These are phyloP conservation scores for Colletotrichum sp. DNA, from an alignment of 2,329 filamentous ascomycete species.

Conservation along the genomic window DNA sequence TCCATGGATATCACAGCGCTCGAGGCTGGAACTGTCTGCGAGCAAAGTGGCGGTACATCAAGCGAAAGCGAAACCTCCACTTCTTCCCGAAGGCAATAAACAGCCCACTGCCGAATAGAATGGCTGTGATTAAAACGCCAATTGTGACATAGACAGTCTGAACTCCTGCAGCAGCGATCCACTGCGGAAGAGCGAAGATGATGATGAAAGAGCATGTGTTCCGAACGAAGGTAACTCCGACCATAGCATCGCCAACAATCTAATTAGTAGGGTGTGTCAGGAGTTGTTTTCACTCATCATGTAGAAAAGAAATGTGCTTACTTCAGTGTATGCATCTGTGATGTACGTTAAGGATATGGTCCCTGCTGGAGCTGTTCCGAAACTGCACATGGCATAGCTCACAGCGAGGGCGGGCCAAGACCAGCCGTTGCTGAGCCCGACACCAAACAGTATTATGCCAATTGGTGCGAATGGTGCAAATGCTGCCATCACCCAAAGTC, in stretches of 20 bases:
- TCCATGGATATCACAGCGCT: neutral
- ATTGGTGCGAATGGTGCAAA: constrained; percentile 34
- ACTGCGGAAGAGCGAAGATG: constrained; percentile 49
- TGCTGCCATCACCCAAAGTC: constrained; percentile 40
- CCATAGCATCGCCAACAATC: constrained; percentile 51
- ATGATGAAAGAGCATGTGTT: constrained; percentile 47
- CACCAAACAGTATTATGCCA: constrained; percentile 13
- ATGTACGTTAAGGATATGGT: constrained; percentile 41
- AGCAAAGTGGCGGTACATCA: neutral
- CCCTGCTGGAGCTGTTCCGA: constrained; percentile 35
- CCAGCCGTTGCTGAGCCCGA: neutral
- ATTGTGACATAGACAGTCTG: neutral
- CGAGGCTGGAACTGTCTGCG: neutral
- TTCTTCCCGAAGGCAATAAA: neutral
- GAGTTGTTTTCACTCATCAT: neutral
- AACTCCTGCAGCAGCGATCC: constrained; percentile 18
- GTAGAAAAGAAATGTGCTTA: constrained; percentile 6
- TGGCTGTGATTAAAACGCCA: constrained; percentile 22
- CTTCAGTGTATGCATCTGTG: constrained; percentile 38
- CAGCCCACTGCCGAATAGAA: constrained; percentile 20
- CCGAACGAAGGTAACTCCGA: constrained; percentile 46
- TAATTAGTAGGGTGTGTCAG: constrained; percentile 22
- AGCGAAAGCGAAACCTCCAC: neutral
- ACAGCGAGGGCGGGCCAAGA: constrained; percentile 29
- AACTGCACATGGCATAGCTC: constrained; percentile 38